Percentiles rank a stretch among this genome's conserved stretches.
Evolutionary conservation across 1,284 basidiomycete species (phyloP).

Genomic region (Neonothopanus nambi): DNA sequence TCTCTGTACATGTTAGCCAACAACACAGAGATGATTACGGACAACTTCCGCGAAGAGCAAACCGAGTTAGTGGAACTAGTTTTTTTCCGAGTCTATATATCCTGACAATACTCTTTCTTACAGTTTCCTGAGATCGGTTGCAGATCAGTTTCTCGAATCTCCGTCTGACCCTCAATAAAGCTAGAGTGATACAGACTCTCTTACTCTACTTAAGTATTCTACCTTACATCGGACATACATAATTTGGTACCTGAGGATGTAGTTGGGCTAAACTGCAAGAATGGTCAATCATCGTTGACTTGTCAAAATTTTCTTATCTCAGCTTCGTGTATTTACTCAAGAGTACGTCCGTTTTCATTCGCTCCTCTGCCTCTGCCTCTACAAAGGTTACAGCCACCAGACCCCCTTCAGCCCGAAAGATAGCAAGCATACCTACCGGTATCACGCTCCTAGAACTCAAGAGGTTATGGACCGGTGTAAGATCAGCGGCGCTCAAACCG

Average conservation of each 20-base stretch:
- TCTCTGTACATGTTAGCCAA: not conserved
- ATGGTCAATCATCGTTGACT: too few relatives aligned
- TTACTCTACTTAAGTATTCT: too few relatives aligned
- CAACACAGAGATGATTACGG: not conserved
- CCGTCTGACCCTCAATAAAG: not conserved
- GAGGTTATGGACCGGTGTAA: not conserved
- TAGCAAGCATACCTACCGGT: conserved; percentile 6
- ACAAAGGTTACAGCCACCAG: conserved; percentile 5
- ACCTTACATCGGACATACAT: too few relatives aligned
- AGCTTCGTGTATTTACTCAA: too few relatives aligned
- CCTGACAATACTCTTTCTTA: not conserved
- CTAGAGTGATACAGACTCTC: too few relatives aligned
- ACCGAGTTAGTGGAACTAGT: not conserved
- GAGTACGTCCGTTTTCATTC: too few relatives aligned
- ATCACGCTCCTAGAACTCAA: not conserved
- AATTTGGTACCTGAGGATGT: too few relatives aligned
- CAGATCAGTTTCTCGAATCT: conserved; percentile 5
- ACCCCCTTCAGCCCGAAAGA: not conserved
- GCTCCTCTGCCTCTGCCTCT: conserved; percentile 9
- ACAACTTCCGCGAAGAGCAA: conserved; percentile 7
- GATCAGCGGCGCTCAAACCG: not conserved
- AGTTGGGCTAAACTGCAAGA: too few relatives aligned
- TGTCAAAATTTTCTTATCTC: too few relatives aligned
- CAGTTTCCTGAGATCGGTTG: conserved; percentile 3
- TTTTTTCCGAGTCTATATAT: not conserved